These are phyloP conservation scores for Boletus fagicola DNA, from an alignment of 768 basidiomycete genomes.

Conservation along the genomic window DNA sequence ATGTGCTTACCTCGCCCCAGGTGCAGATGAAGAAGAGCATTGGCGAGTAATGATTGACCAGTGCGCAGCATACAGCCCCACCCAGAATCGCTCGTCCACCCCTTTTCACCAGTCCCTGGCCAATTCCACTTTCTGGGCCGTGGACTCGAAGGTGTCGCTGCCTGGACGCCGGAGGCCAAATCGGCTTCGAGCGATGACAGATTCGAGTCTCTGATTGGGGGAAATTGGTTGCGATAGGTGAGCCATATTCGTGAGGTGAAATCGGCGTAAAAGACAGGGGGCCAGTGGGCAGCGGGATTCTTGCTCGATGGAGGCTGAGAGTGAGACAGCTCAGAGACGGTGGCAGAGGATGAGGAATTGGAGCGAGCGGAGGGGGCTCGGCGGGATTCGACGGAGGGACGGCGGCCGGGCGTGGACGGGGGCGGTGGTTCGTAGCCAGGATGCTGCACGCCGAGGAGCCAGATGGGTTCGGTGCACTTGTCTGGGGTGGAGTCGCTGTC, in stretches of 20 bases:
- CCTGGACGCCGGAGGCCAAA: conserved; percentile 29
- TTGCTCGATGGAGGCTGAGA: conserved; percentile 36
- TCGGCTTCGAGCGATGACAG: conserved; percentile 43
- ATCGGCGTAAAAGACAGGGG: conserved; percentile 81
- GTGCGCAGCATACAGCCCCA: conserved; percentile 95
- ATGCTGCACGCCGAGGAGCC: conserved; percentile 84
- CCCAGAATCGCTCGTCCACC: conserved; percentile 81
- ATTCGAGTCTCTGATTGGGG: conserved; percentile 69
- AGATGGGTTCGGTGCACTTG: conserved; percentile 78
- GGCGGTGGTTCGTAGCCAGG: conserved; percentile 61
- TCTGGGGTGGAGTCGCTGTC: conserved; percentile 88
- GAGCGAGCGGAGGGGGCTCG: conserved; percentile 45
- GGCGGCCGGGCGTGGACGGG: conserved; percentile 30
- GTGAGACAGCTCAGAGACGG: conserved; percentile 36
- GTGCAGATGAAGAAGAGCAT: conserved; percentile 72
- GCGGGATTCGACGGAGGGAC: conserved; percentile 42
- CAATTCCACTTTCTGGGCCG: conserved; percentile 60
- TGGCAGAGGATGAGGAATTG: conserved; percentile 40
- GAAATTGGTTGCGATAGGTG: conserved; percentile 87
- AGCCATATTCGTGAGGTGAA: conserved; percentile 88
- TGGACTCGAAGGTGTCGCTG: conserved; percentile 41
- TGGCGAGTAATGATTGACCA: conserved; percentile 81
- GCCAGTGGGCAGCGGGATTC: conserved; percentile 54
- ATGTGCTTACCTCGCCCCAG: conserved; percentile 61
- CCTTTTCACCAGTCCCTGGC: conserved; percentile 63